Evolutionary conservation across 2,329 filamentous ascomycete genomes (phyloP).

Genomic region (Colletotrichum graminicola): DNA sequence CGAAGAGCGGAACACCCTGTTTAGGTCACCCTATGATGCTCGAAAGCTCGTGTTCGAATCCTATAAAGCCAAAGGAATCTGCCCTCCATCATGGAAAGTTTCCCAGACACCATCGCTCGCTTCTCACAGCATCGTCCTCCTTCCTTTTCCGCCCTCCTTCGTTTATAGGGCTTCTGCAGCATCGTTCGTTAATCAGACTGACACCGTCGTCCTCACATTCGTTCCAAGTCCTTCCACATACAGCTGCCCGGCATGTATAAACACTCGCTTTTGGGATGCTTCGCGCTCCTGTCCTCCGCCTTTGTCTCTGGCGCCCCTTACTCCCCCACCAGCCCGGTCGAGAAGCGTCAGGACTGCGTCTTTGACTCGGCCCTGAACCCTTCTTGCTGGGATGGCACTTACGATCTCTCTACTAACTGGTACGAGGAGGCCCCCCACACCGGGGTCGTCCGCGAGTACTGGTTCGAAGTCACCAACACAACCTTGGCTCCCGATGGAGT

Average conservation of each 20-base stretch:
- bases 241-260: conserved; percentile 32
- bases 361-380: conserved; percentile 39
- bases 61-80: conserved; percentile 29
- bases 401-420: conserved; percentile 40
- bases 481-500: conserved; percentile 61
- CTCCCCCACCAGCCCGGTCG: conserved; percentile 2
- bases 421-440: conserved; percentile 56
- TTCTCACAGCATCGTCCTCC: conserved; percentile 28
- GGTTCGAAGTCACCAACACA: conserved; percentile 56
- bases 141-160: conserved; percentile 26
- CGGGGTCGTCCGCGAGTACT: conserved; percentile 63
- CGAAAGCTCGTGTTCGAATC: conserved; percentile 18
- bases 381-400: conserved; percentile 40
- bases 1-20: conserved; percentile 11
- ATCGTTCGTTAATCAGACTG: conserved; percentile 12
- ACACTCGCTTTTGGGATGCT: conserved; percentile 36
- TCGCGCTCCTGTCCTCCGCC: conserved; percentile 35
- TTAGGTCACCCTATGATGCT: background rate
- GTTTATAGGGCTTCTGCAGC: conserved; percentile 19
- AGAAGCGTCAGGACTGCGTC: conserved; percentile 38
- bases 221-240: conserved; percentile 29
- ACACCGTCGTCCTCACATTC: conserved; percentile 12
- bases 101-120: conserved; percentile 28
- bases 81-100: background rate
- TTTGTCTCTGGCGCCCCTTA: conserved; percentile 34